Evolutionary conservation across 305 asterid species (phyloP).

Genomic region (Andrographis paniculata): DNA sequence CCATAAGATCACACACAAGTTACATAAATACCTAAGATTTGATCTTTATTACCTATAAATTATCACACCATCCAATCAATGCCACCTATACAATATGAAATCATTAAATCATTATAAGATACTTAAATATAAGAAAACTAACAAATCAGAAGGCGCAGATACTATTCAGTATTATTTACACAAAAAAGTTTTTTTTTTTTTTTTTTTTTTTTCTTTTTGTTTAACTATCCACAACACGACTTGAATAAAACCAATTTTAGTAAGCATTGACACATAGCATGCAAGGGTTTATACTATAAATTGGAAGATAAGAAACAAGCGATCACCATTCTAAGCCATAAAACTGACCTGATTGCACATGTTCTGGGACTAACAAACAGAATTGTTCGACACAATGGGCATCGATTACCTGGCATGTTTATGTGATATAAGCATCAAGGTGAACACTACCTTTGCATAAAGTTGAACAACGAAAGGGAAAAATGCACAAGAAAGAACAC

Average conservation of each 20-base stretch:
- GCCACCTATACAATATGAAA: too few species aligned
- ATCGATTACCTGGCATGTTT: slow-evolving; percentile 61
- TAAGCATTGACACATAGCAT: slow-evolving; percentile 2
- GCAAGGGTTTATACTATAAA: slow-evolving; percentile 1
- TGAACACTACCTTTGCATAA: not conserved
- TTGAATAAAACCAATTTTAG: not conserved
- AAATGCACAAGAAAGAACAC: slow-evolving; percentile 32
- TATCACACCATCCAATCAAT: too few species aligned
- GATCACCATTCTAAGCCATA: slow-evolving; percentile 9
- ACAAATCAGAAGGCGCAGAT: too few species aligned
- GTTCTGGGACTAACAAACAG: slow-evolving; percentile 76
- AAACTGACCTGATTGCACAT: slow-evolving; percentile 75
- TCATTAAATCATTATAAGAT: too few species aligned
- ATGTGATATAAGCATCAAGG: slow-evolving; percentile 16
- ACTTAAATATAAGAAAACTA: too few species aligned
- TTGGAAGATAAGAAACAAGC: slow-evolving; percentile 10
- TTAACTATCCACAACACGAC: too few species aligned
- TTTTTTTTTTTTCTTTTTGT: too few species aligned
- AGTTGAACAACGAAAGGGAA: slow-evolving; percentile 11
- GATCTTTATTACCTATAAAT: too few species aligned
- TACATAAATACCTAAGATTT: too few species aligned
- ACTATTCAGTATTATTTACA: too few species aligned
- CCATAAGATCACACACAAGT: too few species aligned
- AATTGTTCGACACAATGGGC: slow-evolving; percentile 95
- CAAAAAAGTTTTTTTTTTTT: too few species aligned